Base-by-base conservation (phyloP, 2,329 filamentous ascomycete genomes). In the Aureobasidium sp. region DNA sequence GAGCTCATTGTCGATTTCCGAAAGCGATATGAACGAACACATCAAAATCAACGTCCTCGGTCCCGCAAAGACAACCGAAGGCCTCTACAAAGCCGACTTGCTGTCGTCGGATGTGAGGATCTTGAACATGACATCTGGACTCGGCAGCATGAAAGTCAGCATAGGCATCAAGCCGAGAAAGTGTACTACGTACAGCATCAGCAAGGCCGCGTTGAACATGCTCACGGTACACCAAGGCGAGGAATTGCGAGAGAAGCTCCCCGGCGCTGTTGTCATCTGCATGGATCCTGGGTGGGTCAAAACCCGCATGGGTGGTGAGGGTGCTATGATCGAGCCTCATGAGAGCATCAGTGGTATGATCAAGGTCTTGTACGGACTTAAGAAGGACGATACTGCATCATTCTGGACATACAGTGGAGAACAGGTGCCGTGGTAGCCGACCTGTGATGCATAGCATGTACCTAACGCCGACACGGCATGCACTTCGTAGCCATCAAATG, bases 1-100 rank as follows among this genome's bases (percentile, higher is more conserved):
- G 54, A 75, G 68, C 17, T 72, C 71, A 23, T 65, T 79, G 19
- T 71, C 68, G 0, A 70, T 80, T 1, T 71, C 71, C 10, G 64
- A 73, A 0, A 67, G 69, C 0, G 71, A 69, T 1, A 64, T 80
- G 29, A 42, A 69, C 2, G 65, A 71, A n/a, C 74, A 78, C 51
- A 74, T 81, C 53, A 67, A 70, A 27, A 67, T 74, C 63, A 80
- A 81, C 59, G 77, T 80, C 3, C 59, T 79, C 19, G 78, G 78
- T 0, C 78, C 78, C 0, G 77, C 77, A 1, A 77, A 77, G 60
- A 71, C 74, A 7, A 71, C 78, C 0, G 70, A 78, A 65, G 69
- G 70, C 1, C 63, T 80, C 0, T 57, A 63, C 13, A 64, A 62
- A 29, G 60, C 51, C 4, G 43, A 38, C 27, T 67, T 71, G n/a